These are phyloP conservation scores for Magnusiomyces paraingens DNA, from an alignment of 1,139 yeast species.

Conservation along the genomic window DNA sequence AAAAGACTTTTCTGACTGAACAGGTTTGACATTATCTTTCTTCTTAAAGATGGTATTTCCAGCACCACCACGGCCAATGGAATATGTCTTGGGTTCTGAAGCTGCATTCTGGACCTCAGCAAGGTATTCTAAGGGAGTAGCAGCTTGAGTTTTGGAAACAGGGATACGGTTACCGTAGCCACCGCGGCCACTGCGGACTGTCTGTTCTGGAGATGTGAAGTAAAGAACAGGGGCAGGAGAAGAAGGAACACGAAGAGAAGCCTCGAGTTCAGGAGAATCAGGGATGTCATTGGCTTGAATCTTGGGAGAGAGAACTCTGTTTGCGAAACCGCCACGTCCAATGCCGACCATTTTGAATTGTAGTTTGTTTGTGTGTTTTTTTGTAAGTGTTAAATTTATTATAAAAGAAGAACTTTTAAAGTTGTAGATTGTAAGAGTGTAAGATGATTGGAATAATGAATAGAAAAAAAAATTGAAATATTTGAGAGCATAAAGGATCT, in stretches of 20 bases:
- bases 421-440: no score
- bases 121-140: conserved; percentile 32
- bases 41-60: conserved; percentile 25
- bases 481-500: no score
- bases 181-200: conserved; percentile 32
- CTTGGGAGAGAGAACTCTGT: conserved; percentile 21
- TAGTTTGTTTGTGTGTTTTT: background rate
- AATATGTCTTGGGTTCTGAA: conserved; percentile 29
- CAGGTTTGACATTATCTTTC: no score
- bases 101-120: conserved; percentile 31
- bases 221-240: conserved; percentile 36
- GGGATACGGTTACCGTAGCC: conserved; percentile 30
- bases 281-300: conserved; percentile 11
- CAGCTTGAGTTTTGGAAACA: conserved; percentile 27
- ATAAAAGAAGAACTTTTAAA: no score
- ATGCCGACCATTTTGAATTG: conserved; percentile 27
- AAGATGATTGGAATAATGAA: no score
- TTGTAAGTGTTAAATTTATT: background rate
- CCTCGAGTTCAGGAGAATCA: conserved; percentile 15
- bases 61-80: conserved; percentile 36
- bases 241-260: conserved; percentile 18
- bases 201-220: background rate
- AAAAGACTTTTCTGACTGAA: no score
- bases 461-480: no score
- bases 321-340: conserved; percentile 34